Evolutionary conservation across 768 basidiomycete species (phyloP).

Genomic region (Psilocybe sp.): DNA sequence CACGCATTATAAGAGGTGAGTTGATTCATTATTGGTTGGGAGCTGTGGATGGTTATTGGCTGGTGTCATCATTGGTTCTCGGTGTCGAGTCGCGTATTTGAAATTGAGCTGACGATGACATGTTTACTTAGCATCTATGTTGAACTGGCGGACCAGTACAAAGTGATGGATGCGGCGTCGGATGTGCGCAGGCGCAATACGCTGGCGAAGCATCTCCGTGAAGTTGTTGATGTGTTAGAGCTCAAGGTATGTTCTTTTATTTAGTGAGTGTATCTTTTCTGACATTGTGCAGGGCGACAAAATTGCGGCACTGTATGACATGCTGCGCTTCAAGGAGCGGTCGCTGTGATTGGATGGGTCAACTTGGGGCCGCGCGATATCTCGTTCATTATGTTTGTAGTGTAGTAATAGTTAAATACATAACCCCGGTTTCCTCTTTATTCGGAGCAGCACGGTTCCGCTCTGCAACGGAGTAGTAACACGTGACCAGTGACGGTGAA

Average conservation of each 20-base stretch:
- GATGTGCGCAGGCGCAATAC: constrained; percentile 79
- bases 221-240: constrained; percentile 91
- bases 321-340: constrained; percentile 75
- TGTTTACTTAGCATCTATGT: constrained; percentile 68
- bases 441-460: too few relatives aligned
- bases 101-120: too few relatives aligned
- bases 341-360: constrained; percentile 20
- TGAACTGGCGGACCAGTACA: constrained; percentile 92
- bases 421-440: too few relatives aligned
- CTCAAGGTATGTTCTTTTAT: constrained; percentile 60
- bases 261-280: neutral
- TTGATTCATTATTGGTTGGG: constrained; percentile 9
- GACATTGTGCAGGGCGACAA: constrained; percentile 71
- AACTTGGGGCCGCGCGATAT: neutral
- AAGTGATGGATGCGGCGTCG: constrained; percentile 79
- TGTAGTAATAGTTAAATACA: too few relatives aligned
- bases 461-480: neutral
- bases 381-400: too few relatives aligned
- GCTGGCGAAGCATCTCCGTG: constrained; percentile 84
- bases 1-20: constrained; percentile 88
- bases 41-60: constrained; percentile 2
- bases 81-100: neutral
- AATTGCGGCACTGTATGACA: constrained; percentile 87
- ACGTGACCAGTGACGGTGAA: constrained; percentile 4
- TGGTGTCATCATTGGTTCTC: constrained; percentile 8